Base-by-base conservation (phyloP, 352 stramenopile species). In the Elongisporangium anandrum region DNA sequence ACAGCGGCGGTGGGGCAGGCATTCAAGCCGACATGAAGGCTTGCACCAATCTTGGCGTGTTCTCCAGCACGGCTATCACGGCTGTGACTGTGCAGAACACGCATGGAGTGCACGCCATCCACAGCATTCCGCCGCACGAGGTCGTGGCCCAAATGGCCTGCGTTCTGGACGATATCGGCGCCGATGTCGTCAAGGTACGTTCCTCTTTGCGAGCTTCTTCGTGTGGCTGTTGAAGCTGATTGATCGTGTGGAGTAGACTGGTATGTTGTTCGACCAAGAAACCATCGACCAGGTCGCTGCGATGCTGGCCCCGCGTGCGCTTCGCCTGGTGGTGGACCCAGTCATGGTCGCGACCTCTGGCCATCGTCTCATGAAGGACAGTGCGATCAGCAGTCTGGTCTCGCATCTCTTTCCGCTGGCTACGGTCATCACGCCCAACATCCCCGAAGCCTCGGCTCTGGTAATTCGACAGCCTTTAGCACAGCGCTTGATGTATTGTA, bases 21-120 rank as follows among this genome's bases (percentile, higher is more conserved):
- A 92, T 98, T 54, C 93, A 98, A 72, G 95, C 95, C 15, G 95
- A 98, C 61, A 67, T 98, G 60, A 95, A 97, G 64, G 74, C 93
- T 13, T 97, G 97, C 50, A 90, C 92, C 26, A 77, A 81, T 26
- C 79, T 97, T 45, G 90, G 88, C 16, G 75, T 77, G 39, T 92
- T 80, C 77, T 82, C 63, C 65, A 94, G 75, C 72, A 95, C 81
- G 10, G 93, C 91, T 1, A 79, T 98, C 65, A 98, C 92, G 1
- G 94, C 88, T 13, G 70, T 98, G 56, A 98, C 95, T n/a, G 88
- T 97, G 16, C 83, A 97, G 63, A 79, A 83, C 68, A 88, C 89
- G 8, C 51, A 59, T 5, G 76, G 76, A n/a, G 76, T 86, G 16
- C 69, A 80, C 47, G 69, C 55, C n/a, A 75, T 86, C 55, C 72